These are phyloP conservation scores for Plantago coronopus DNA, from an alignment of 305 asterid species.

Conservation along the genomic window DNA sequence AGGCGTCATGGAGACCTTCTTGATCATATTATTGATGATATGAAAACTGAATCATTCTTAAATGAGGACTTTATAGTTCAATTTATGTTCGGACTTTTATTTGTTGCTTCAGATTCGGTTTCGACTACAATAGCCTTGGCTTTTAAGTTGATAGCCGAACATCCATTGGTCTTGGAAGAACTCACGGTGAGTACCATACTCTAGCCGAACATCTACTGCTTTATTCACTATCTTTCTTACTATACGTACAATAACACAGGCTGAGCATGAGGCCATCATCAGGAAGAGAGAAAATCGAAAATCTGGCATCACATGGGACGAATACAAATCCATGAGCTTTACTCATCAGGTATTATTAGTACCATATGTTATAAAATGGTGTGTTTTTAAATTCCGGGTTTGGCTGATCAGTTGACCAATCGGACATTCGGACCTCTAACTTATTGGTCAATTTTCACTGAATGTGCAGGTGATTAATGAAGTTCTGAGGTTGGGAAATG, in stretches of 20 bases:
- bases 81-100: conserved; percentile 46
- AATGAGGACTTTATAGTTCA: conserved; percentile 74
- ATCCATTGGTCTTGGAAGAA: conserved; percentile 55
- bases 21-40: conserved; percentile 61
- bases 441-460: too few species aligned
- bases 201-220: conserved; percentile 10
- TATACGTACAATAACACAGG: conserved; percentile 22
- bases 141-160: conserved; percentile 62
- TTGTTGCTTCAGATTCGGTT: conserved; percentile 63
- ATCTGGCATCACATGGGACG: conserved; percentile 48
- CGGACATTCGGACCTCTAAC: too few species aligned
- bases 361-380: too few species aligned
- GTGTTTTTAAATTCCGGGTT: not conserved
- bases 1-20: conserved; percentile 42
- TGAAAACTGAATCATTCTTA: conserved; percentile 48
- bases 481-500: conserved; percentile 59
- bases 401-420: too few species aligned
- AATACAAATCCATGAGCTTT: conserved; percentile 69
- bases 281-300: conserved; percentile 40
- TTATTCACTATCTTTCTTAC: not conserved
- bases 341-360: conserved; percentile 44
- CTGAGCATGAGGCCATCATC: conserved; percentile 56
- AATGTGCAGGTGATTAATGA: conserved; percentile 59
- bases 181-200: conserved; percentile 38
- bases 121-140: conserved; percentile 73